phyloP scores from a whole-genome alignment of 805 yeast species.

The Nakazawaea peltata region DNA sequence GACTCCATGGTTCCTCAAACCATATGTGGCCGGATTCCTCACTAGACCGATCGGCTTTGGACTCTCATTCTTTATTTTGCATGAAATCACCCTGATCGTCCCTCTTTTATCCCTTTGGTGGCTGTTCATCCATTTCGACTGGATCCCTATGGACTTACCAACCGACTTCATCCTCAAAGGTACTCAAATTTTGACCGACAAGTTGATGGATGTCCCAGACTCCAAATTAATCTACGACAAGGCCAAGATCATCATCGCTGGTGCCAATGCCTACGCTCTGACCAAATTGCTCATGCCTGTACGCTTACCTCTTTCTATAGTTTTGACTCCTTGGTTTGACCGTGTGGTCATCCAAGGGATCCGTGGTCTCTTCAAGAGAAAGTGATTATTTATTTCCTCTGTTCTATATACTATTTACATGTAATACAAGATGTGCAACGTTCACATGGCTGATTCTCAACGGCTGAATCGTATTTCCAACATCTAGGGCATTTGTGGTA shows the following conservation, averaged over 20 bases:
- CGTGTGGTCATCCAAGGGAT: conserved; percentile 23
- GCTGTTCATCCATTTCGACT: conserved; percentile 32
- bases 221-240: conserved; percentile 16
- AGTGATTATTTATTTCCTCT: background rate
- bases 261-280: conserved; percentile 28
- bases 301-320: conserved; percentile 21
- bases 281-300: conserved; percentile 22
- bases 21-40: conserved; percentile 22
- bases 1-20: conserved; percentile 22
- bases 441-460: conserved; percentile 48
- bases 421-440: too few species aligned
- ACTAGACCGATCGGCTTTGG: conserved; percentile 28
- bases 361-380: conserved; percentile 14
- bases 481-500: conserved; percentile 83
- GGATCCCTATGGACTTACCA: conserved; percentile 38
- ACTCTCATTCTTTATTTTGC: conserved; percentile 39
- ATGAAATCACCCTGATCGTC: conserved; percentile 44
- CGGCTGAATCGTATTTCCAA: conserved; percentile 67
- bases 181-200: conserved; percentile 3
- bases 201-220: conserved; percentile 6
- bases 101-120: conserved; percentile 48
- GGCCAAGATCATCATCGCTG: conserved; percentile 21
- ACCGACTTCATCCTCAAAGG: conserved; percentile 27
- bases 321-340: conserved; percentile 27
- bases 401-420: background rate